These are phyloP conservation scores for Pelargonium citronellum DNA, from an alignment of 441 rosid species.

Conservation along the genomic window DNA sequence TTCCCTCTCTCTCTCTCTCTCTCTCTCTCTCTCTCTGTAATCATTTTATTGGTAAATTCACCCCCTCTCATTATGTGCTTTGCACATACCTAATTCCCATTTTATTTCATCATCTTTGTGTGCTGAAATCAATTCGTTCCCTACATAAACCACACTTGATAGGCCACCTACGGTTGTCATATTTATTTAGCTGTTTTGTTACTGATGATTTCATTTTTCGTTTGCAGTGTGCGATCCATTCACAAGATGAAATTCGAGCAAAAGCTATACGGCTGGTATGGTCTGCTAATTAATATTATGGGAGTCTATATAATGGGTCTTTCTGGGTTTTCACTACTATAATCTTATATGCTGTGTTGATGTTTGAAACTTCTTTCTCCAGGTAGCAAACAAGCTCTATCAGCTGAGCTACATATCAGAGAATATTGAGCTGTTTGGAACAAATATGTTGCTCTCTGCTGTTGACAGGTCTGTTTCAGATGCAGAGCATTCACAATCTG, in stretches of 20 bases:
- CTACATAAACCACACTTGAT: no score
- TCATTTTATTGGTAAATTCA: no score
- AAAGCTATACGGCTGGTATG: slow-evolving; percentile 96
- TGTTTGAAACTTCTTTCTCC: slow-evolving; percentile 14
- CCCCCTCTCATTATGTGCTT: no score
- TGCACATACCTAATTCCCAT: no score
- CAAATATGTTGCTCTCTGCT: slow-evolving; percentile 64
- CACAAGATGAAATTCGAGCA: slow-evolving; percentile 89
- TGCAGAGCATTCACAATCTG: slow-evolving; percentile 40
- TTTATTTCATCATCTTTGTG: no score
- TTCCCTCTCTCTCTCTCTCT: no score
- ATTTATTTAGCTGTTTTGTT: neutral
- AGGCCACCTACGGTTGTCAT: neutral
- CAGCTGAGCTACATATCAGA: slow-evolving; percentile 68
- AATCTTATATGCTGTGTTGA: neutral
- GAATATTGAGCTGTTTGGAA: slow-evolving; percentile 85
- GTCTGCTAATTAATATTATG: slow-evolving; percentile 14
- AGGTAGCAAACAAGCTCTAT: slow-evolving; percentile 98
- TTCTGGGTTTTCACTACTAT: neutral
- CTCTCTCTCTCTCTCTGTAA: no score
- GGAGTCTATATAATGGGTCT: slow-evolving; percentile 9
- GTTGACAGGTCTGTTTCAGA: slow-evolving; percentile 51
- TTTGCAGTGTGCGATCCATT: slow-evolving; percentile 92
- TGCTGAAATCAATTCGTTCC: no score
- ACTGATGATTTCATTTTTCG: slow-evolving; percentile 14